phyloP scores from a whole-genome alignment of 2,329 filamentous ascomycete species.

The Microcyclosporella mali region DNA sequence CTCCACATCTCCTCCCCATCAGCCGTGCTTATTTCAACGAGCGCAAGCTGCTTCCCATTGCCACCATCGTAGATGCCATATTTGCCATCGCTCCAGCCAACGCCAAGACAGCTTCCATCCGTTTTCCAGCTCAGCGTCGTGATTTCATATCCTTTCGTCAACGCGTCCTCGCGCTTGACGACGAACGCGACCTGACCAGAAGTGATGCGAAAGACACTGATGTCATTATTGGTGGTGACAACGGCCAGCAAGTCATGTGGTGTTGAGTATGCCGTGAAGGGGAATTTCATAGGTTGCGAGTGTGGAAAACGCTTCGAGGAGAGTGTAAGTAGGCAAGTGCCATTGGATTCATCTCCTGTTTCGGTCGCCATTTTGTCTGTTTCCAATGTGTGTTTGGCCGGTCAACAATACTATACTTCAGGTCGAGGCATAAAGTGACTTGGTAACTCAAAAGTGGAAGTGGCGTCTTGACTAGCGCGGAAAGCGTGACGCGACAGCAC shows the following conservation, averaged over 20 bases:
- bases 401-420: background rate
- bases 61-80: constrained; percentile 35
- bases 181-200: constrained; percentile 66
- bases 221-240: constrained; percentile 58
- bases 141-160: constrained; percentile 23
- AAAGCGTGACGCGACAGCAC: background rate
- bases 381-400: background rate
- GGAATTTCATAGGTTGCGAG: constrained; percentile 45
- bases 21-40: constrained; percentile 1
- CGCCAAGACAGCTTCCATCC: constrained; percentile 54
- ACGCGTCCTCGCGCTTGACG: constrained; percentile 36
- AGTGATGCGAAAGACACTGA: constrained; percentile 73
- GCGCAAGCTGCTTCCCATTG: constrained; percentile 18
- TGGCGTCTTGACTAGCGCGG: background rate
- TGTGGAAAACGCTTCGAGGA: constrained; percentile 53
- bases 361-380: background rate
- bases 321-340: constrained; percentile 5
- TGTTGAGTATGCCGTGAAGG: constrained; percentile 69
- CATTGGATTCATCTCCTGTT: background rate
- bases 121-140: constrained; percentile 42
- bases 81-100: constrained; percentile 75
- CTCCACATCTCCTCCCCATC: constrained; percentile 15
- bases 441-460: background rate
- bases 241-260: constrained; percentile 77
- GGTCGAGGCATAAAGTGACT: background rate